Evolutionary conservation across 1,139 yeast species (phyloP), one percentile per base, ranked within the genome.

Genomic region (Candida sp.): DNA sequence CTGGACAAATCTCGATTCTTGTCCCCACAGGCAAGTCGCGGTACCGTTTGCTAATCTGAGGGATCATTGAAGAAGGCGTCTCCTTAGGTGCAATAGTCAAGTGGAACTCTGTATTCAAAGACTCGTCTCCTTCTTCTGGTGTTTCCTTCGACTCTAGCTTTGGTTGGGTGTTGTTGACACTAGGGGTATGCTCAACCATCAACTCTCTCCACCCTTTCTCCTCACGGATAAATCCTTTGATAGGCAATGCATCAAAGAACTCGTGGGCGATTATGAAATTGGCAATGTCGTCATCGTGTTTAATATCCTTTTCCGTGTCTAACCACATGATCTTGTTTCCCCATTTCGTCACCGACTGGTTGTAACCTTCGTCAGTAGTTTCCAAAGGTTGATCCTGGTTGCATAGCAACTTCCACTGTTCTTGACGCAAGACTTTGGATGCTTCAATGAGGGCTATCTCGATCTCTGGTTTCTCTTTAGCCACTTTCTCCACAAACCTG

Each of bases 221-320:
- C 0, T 89, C 83, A 57, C 80, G 80, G 50, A 81, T 78, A 63
- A 88, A 90, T 55, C 86, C 80, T 57, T 87, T 85, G 27, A 90
- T 85, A 0, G 97, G 96, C 53, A 90, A 73, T 0, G 97, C 96
- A 69, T 90, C 97, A 63, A 88, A 90, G 61, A 90, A 90, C 64
- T 90, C 97, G 64, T 90, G 97, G 0, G 96, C 96, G 49, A 90
- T 65, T 7, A 89, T 75, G 63, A 82, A 90, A 54, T 89, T 87
- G 37, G 90, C 81, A 3, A 58, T 54, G 1, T 67, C 58, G 11
- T 42, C 44, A 4, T 72, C 73, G 1, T 67, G 63, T 7, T 72
- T 69, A 8, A 86, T 66, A 52, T 84, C 87, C 53, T 77, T 77
- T 52, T 88, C 89, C 12, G 86, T 84, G 53, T 86, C 90, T n/a